These are phyloP conservation scores for Diaporthe helianthi DNA, from an alignment of 2,329 filamentous ascomycete genomes.

Conservation along the genomic window DNA sequence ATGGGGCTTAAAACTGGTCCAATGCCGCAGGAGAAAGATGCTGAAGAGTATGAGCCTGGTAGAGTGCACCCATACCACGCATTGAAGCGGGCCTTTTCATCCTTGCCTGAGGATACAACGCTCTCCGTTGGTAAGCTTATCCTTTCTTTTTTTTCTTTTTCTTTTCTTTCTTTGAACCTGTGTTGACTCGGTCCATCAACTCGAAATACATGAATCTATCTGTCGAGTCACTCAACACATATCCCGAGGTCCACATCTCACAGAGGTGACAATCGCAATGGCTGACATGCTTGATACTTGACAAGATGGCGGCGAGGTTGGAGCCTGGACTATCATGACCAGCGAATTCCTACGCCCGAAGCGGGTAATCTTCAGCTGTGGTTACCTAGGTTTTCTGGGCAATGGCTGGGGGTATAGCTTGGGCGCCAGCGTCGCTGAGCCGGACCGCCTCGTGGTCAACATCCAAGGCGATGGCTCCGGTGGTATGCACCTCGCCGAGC, in stretches of 20 bases:
- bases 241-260: too few species aligned
- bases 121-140: constrained; percentile 7
- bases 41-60: constrained; percentile 6
- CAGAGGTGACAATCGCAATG: too few species aligned
- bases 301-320: constrained; percentile 48
- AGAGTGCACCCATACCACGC: constrained; percentile 25
- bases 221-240: not conserved
- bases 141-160: too few species aligned
- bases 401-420: constrained; percentile 55
- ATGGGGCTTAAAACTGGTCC: constrained; percentile 3
- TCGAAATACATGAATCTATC: too few species aligned
- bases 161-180: not conserved
- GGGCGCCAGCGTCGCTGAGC: constrained; percentile 51
- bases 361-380: constrained; percentile 41
- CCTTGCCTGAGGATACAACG: constrained; percentile 45
- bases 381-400: constrained; percentile 53
- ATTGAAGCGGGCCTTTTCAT: constrained; percentile 3
- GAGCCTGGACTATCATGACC: constrained; percentile 45
- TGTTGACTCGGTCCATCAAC: not conserved
- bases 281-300: not conserved
- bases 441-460: constrained; percentile 47
- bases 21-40: constrained; percentile 16
- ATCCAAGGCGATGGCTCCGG: constrained; percentile 54
- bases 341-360: constrained; percentile 40
- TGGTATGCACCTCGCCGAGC: constrained; percentile 53